A percentile compares a stretch with the other conserved stretches of the same genome.
phyloP scores from a whole-genome alignment of 176 grass and related monocot species.

The Poa pratensis region DNA sequence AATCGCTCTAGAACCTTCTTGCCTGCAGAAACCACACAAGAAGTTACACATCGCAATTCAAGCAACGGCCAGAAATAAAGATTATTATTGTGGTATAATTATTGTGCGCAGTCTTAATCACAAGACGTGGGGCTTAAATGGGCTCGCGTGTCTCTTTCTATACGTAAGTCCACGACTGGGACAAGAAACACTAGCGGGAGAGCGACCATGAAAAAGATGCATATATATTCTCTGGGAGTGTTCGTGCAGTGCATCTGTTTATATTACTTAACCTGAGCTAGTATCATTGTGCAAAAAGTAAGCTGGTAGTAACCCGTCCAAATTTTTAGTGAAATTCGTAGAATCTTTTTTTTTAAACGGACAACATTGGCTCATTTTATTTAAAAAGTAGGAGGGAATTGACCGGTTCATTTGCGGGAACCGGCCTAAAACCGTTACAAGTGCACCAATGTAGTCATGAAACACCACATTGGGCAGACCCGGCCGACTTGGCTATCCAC shows the following conservation, averaged over 20 bases:
- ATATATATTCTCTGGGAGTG: neutral
- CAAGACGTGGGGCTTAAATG: conserved; percentile 18
- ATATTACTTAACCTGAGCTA: neutral
- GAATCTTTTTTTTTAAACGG: too few species aligned
- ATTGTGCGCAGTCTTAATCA: neutral
- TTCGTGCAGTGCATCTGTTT: neutral
- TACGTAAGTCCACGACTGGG: neutral
- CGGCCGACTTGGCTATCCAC: too few species aligned
- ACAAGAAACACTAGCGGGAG: neutral
- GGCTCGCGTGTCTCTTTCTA: conserved; percentile 5
- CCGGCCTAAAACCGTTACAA: too few species aligned
- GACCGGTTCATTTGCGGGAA: too few species aligned
- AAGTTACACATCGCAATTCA: neutral
- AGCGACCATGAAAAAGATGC: neutral
- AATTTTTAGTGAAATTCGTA: neutral
- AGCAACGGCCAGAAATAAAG: neutral
- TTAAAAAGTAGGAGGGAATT: too few species aligned
- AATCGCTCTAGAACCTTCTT: neutral
- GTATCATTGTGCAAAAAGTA: too few species aligned
- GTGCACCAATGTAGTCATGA: too few species aligned
- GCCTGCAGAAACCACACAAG: neutral
- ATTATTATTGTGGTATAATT: neutral
- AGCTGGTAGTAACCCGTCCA: too few species aligned
- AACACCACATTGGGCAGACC: too few species aligned
- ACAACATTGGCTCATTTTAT: too few species aligned